Percentiles rank a stretch among this genome's conserved stretches.
Evolutionary conservation across 768 basidiomycete species (phyloP).

Genomic region (Kwoniella europaea): DNA sequence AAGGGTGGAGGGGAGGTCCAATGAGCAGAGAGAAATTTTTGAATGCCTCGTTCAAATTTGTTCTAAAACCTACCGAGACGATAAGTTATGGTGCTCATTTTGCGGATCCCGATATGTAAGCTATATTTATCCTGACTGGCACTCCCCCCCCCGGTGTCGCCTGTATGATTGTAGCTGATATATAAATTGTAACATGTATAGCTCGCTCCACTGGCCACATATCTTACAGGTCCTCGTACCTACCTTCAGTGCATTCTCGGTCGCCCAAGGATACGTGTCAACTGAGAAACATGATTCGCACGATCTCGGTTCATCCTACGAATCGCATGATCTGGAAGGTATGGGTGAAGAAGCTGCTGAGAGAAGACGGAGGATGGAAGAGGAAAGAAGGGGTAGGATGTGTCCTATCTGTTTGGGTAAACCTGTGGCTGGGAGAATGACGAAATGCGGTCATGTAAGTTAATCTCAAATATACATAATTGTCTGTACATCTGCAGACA

Average conservation of each 20-base stretch:
- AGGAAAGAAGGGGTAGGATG: conserved; percentile 70
- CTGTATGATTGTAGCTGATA: neutral
- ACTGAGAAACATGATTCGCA: conserved; percentile 25
- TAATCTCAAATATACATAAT: neutral
- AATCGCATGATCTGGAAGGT: conserved; percentile 44
- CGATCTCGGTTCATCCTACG: conserved; percentile 29
- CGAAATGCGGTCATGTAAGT: conserved; percentile 96
- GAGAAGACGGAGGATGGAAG: conserved; percentile 58
- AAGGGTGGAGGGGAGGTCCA: conserved; percentile 66
- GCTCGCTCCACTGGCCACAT: conserved; percentile 95
- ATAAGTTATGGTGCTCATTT: conserved; percentile 92
- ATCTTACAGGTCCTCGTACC: conserved; percentile 93
- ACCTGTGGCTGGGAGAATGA: conserved; percentile 80
- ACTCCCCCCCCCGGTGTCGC: too few species aligned
- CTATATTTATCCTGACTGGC: neutral
- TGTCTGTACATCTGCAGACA: too few species aligned
- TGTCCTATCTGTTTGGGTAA: conserved; percentile 96
- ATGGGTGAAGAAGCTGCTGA: conserved; percentile 45
- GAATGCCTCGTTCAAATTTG: conserved; percentile 94
- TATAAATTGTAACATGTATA: conserved; percentile 53
- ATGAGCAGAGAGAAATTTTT: conserved; percentile 95
- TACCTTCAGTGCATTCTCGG: conserved; percentile 74
- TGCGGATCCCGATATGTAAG: conserved; percentile 95
- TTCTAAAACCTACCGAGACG: conserved; percentile 77
- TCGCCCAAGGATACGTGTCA: conserved; percentile 61